Percentiles rank a stretch among this genome's conserved stretches.
Conservation (phyloP, 164 flowering plant species). For the Magnolia changhungtana region DNA sequence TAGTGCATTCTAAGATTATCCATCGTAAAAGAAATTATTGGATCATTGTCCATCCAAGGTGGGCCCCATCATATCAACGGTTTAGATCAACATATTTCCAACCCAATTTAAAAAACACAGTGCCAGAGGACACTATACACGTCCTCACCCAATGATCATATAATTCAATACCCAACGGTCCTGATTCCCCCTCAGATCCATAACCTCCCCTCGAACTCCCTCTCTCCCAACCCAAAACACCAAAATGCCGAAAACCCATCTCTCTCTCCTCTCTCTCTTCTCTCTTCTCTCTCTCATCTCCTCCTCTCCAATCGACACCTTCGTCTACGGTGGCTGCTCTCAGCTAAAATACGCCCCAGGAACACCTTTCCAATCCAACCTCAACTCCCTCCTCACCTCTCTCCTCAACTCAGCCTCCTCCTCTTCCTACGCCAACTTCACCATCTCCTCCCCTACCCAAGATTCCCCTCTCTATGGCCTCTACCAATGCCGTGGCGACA, state of each 20-base stretch:
- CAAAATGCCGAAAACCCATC: not conserved
- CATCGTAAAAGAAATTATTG: not conserved
- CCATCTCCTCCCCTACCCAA: constrained; percentile 44
- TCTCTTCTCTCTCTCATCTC: constrained; percentile 16
- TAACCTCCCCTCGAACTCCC: constrained; percentile 6
- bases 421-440: constrained; percentile 73
- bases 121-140: not conserved
- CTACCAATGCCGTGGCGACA: constrained; percentile 87
- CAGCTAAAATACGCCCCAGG: constrained; percentile 45
- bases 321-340: constrained; percentile 83
- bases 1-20: not conserved
- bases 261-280: constrained; percentile 5
- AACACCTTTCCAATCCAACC: constrained; percentile 55
- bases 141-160: not conserved
- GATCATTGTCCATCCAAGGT: not conserved
- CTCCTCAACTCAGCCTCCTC: constrained; percentile 79
- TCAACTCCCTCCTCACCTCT: constrained; percentile 80
- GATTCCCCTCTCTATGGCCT: constrained; percentile 58
- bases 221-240: constrained; percentile 1
- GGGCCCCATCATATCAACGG: not conserved
- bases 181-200: not conserved
- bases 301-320: constrained; percentile 33
- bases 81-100: not conserved
- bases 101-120: too few species aligned
- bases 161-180: not conserved